Evolutionary conservation across 192 early-diverging fungal genomes (phyloP).

Genomic region (Rhizoclosmatium globosum): DNA sequence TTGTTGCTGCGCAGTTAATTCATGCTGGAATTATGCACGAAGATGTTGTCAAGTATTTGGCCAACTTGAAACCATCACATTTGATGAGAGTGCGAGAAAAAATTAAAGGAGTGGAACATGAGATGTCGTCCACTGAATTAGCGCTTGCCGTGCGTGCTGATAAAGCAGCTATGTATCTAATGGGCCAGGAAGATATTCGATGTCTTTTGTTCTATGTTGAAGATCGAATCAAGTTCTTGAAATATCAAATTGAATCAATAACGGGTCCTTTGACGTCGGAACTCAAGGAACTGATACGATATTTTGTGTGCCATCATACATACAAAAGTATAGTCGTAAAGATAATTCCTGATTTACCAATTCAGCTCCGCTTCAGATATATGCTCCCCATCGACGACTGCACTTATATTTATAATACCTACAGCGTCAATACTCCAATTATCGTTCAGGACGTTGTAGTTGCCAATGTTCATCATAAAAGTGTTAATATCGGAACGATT

Average conservation of each 20-base stretch:
- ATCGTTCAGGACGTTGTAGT: not conserved
- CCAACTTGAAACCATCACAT: not conserved
- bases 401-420: not conserved
- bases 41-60: not conserved
- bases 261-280: not conserved
- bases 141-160: not conserved
- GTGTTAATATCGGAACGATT: not conserved
- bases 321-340: not conserved
- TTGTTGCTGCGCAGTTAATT: not conserved
- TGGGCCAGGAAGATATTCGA: not conserved
- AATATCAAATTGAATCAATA: not conserved
- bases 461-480: not conserved
- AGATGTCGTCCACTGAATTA: not conserved
- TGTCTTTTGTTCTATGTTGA: no score
- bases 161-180: not conserved
- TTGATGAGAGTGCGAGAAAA: not conserved
- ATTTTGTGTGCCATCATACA: not conserved
- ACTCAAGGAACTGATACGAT: not conserved
- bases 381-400: not conserved
- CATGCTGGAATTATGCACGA: not conserved
- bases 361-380: not conserved
- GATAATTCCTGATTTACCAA: not conserved
- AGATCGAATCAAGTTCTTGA: not conserved
- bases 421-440: no score
- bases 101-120: not conserved